Percentiles rank a stretch among this genome's conserved stretches.
Evolutionary conservation across 139 green algal species (phyloP).

Genomic region (Micromonas pusilla): DNA sequence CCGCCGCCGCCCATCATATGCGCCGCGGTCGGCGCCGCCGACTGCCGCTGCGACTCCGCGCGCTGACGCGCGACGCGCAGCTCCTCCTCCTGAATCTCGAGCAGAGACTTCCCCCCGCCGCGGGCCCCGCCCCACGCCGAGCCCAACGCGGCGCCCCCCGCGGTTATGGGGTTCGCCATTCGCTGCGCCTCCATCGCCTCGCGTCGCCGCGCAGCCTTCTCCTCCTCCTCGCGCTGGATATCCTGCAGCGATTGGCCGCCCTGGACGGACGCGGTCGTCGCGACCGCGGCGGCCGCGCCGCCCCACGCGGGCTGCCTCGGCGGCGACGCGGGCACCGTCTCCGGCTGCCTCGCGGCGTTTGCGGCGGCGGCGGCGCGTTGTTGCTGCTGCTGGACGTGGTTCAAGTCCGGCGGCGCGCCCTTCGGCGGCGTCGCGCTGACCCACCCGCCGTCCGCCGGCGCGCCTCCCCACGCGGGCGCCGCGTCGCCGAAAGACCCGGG

Average conservation of each 20-base stretch:
- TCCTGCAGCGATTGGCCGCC: neutral
- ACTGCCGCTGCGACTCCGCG: slow-evolving; percentile 14
- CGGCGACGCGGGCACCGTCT: neutral
- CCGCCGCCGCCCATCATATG: neutral
- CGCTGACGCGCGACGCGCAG: neutral
- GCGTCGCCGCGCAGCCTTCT: neutral
- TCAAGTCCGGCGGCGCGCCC: neutral
- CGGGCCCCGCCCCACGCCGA: neutral
- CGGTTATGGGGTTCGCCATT: neutral
- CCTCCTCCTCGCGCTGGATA: slow-evolving; percentile 11
- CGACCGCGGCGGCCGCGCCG: neutral
- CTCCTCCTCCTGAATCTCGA: slow-evolving; percentile 22
- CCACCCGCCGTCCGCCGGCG: too few species aligned
- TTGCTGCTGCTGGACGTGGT: neutral
- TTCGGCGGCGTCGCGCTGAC: too few species aligned
- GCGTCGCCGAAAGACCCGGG: neutral
- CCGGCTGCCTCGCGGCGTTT: too few species aligned
- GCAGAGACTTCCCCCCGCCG: neutral
- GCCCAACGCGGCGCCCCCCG: neutral
- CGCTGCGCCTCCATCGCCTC: neutral
- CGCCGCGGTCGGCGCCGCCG: neutral
- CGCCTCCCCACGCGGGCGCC: neutral
- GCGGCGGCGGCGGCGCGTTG: too few species aligned
- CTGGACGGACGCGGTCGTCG: too few species aligned
- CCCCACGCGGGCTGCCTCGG: slow-evolving; percentile 11